phyloP scores from a whole-genome alignment of 1,284 basidiomycete species.

The Heliocybe sulcata region DNA sequence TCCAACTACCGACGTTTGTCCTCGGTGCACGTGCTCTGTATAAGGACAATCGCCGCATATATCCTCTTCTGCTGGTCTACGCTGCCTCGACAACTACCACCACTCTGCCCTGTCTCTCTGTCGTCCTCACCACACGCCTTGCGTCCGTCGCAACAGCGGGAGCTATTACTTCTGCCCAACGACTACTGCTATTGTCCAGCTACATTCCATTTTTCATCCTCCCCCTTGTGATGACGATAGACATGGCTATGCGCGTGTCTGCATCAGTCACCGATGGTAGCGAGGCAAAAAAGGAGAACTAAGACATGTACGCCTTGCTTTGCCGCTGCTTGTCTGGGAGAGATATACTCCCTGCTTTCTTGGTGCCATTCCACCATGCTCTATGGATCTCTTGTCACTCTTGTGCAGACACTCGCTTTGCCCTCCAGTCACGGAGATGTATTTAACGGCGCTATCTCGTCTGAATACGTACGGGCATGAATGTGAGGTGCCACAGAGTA shows the following conservation, averaged over 20 bases:
- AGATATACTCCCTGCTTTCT: too few species aligned
- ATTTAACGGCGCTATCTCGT: too few species aligned
- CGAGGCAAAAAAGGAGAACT: conserved; percentile 13
- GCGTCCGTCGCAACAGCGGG: conserved; percentile 22
- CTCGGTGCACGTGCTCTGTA: conserved; percentile 61
- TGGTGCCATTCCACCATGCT: too few species aligned
- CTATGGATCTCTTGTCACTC: too few species aligned
- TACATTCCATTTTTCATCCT: conserved; percentile 75
- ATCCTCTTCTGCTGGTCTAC: conserved; percentile 61
- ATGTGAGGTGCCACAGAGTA: too few species aligned
- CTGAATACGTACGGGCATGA: too few species aligned
- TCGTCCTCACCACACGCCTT: conserved; percentile 41
- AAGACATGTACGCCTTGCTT: not conserved
- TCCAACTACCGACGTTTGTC: conserved; percentile 75
- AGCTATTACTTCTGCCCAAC: conserved; percentile 36
- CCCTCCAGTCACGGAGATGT: too few species aligned
- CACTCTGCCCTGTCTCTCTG: conserved; percentile 61
- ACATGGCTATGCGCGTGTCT: conserved; percentile 52
- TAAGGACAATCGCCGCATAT: conserved; percentile 44
- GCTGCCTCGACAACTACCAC: conserved; percentile 76
- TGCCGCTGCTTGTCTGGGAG: too few species aligned
- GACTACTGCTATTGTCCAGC: conserved; percentile 51
- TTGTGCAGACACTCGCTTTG: too few species aligned
- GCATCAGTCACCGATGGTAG: conserved; percentile 16
- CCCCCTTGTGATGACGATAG: conserved; percentile 64